Conservation (phyloP, 192 early-diverging fungal species). For the Backusella luteola region DNA sequence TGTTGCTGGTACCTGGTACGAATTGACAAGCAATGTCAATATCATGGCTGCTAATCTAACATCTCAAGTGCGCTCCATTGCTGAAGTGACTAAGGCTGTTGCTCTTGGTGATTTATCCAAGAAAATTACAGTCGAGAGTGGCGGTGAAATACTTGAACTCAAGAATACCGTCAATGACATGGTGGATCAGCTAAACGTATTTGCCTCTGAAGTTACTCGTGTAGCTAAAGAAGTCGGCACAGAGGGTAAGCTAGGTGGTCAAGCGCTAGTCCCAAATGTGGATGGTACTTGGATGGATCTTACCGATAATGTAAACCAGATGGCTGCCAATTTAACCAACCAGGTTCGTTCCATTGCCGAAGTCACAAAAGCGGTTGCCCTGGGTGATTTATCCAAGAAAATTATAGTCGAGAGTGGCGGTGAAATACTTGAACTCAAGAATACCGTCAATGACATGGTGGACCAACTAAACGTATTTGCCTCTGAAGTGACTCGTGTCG, state of each 20-base stretch:
- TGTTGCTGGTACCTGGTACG: no score
- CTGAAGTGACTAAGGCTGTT: constrained; percentile 51
- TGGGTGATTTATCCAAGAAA: constrained; percentile 50
- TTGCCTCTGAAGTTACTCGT: constrained; percentile 49
- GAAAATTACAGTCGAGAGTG: constrained; percentile 43
- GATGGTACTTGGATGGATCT: constrained; percentile 77
- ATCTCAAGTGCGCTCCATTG: no score
- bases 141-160: constrained; percentile 53
- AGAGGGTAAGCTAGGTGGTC: constrained; percentile 75
- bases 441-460: constrained; percentile 65
- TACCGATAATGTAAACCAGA: constrained; percentile 67
- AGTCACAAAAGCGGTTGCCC: constrained; percentile 54
- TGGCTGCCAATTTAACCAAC: constrained; percentile 54
- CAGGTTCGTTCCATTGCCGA: constrained; percentile 60
- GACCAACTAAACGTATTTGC: constrained; percentile 59
- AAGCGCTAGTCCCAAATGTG: constrained; percentile 69
- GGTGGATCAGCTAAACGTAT: constrained; percentile 50
- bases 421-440: constrained; percentile 58
- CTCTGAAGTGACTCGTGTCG: constrained; percentile 61
- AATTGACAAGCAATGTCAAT: no score
- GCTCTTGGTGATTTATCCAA: constrained; percentile 51
- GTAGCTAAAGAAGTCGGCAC: constrained; percentile 64
- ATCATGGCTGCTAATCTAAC: no score
- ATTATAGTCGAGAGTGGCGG: constrained; percentile 51
- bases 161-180: constrained; percentile 54